Conservation (phyloP, 208 protist genomes). For the Crithidia thermophila region DNA sequence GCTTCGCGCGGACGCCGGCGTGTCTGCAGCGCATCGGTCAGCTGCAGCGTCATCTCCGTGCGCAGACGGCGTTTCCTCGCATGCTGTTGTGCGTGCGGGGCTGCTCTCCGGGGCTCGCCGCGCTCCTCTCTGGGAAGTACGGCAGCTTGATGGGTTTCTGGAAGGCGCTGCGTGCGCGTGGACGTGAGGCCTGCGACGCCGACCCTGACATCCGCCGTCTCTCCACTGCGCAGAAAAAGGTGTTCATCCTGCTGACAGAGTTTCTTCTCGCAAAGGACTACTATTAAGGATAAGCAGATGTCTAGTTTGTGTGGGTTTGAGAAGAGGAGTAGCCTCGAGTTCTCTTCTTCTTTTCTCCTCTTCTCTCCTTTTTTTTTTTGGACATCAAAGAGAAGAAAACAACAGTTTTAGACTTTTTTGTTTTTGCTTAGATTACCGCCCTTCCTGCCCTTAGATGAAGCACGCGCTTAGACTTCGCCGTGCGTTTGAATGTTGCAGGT, state of each 20-base stretch:
- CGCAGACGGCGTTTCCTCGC: slow-evolving; percentile 68
- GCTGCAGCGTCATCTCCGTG: slow-evolving; percentile 45
- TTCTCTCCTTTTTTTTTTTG: not conserved
- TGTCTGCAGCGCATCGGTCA: slow-evolving; percentile 29
- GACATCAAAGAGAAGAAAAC: not conserved
- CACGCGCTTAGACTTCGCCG: no score
- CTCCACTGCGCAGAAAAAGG: slow-evolving; percentile 64
- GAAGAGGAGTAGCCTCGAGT: no score
- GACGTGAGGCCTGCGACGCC: slow-evolving; percentile 52
- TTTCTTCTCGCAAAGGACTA: slow-evolving; percentile 74
- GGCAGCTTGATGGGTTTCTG: slow-evolving; percentile 59
- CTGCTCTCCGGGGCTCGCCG: slow-evolving; percentile 57
- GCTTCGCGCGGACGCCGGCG: slow-evolving; percentile 14
- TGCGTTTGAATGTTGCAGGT: no score
- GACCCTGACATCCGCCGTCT: slow-evolving; percentile 51
- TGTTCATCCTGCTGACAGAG: slow-evolving; percentile 69
- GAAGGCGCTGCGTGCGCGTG: slow-evolving; percentile 35
- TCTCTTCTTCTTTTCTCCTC: no score
- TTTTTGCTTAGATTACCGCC: not conserved
- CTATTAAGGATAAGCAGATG: no score
- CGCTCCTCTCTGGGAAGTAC: slow-evolving; percentile 51
- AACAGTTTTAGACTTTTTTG: no score
- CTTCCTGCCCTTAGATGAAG: not conserved
- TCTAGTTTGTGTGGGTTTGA: not conserved
- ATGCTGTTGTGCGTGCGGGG: slow-evolving; percentile 81